Percentiles rank a stretch among this genome's conserved stretches.
phyloP scores from a whole-genome alignment of 257 asterid species.

The Plectranthus barbatus region DNA sequence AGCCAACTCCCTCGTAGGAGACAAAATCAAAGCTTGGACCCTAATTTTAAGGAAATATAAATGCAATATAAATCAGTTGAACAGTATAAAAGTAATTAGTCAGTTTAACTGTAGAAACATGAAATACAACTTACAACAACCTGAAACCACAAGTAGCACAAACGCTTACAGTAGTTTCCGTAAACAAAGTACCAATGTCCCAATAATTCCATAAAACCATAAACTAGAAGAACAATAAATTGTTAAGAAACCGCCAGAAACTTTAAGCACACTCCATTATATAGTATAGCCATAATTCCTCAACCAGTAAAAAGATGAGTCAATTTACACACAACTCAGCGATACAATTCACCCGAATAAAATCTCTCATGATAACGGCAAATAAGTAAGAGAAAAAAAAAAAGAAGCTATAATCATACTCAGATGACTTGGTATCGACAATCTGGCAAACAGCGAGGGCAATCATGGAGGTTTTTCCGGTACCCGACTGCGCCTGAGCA shows the following conservation, averaged over 20 bases:
- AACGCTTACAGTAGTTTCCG: neutral
- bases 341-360: neutral
- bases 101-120: neutral
- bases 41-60: conserved; percentile 33
- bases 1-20: conserved; percentile 95
- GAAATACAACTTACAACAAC: neutral
- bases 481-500: conserved; percentile 92
- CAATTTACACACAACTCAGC: neutral
- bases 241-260: neutral
- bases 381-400: neutral
- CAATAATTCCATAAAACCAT: neutral
- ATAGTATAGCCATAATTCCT: neutral
- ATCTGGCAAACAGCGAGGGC: conserved; percentile 83
- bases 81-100: neutral
- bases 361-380: neutral
- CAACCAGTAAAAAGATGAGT: neutral
- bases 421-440: conserved; percentile 77
- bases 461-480: conserved; percentile 95
- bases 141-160: neutral
- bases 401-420: conserved; percentile 29
- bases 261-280: neutral
- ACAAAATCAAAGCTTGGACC: conserved; percentile 84
- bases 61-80: neutral
- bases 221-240: neutral
- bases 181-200: neutral